Percentiles rank a stretch among this genome's conserved stretches.
Evolutionary conservation across 805 yeast genomes (phyloP).

Genomic region (Kurtzmaniella cleridarum): DNA sequence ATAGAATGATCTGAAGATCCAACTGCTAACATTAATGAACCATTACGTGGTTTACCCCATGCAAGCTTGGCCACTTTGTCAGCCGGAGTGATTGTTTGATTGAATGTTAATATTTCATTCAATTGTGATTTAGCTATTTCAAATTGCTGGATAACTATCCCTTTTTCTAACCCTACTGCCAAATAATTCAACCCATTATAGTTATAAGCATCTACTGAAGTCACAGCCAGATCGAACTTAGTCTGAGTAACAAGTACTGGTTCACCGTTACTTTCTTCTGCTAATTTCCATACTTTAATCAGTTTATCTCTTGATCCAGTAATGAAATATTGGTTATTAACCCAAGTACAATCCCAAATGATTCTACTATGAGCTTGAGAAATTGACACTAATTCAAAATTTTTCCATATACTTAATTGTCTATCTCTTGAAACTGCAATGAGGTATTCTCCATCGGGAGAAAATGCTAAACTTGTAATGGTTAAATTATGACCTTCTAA

Average conservation of each 20-base stretch:
- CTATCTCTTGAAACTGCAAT: slow-evolving; percentile 88
- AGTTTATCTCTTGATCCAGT: slow-evolving; percentile 87
- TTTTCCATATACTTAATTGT: slow-evolving; percentile 69
- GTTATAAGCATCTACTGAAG: slow-evolving; percentile 55
- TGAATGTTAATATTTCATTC: slow-evolving; percentile 25
- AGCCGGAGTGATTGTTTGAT: slow-evolving; percentile 46
- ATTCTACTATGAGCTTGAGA: slow-evolving; percentile 85
- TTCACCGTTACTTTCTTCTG: slow-evolving; percentile 23
- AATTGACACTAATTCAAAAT: slow-evolving; percentile 35
- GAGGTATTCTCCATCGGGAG: slow-evolving; percentile 59
- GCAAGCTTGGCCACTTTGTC: slow-evolving; percentile 54
- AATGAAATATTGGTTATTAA: slow-evolving; percentile 44
- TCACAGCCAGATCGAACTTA: slow-evolving; percentile 55
- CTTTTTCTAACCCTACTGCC: slow-evolving; percentile 70
- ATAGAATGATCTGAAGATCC: slow-evolving; percentile 66
- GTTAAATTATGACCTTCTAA: slow-evolving; percentile 76
- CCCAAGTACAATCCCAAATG: slow-evolving; percentile 94
- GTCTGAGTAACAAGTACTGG: slow-evolving; percentile 32
- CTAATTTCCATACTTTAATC: slow-evolving; percentile 64
- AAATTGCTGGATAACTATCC: slow-evolving; percentile 47
- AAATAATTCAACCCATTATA: slow-evolving; percentile 24
- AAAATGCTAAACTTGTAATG: slow-evolving; percentile 75
- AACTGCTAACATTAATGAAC: slow-evolving; percentile 42
- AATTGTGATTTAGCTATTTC: slow-evolving; percentile 19
- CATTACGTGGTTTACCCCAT: slow-evolving; percentile 16